Conservation (phyloP, 306 rosid species). For the Vicia sativa region DNA sequence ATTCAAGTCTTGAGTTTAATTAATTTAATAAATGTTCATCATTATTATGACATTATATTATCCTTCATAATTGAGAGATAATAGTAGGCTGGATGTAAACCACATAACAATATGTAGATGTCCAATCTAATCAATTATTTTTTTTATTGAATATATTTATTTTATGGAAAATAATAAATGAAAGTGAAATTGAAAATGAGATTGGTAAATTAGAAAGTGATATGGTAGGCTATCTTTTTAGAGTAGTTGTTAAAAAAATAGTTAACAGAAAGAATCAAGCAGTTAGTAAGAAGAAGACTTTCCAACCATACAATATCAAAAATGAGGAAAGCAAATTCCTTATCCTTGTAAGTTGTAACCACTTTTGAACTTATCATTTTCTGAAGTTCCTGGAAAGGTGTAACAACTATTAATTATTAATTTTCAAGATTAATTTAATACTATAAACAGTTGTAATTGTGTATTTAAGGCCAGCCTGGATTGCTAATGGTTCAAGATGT, state of each 20-base stretch:
- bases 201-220: slow-evolving; percentile 36
- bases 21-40: slow-evolving; percentile 38
- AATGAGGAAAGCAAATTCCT: slow-evolving; percentile 47
- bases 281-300: slow-evolving; percentile 78
- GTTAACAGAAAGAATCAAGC: slow-evolving; percentile 45
- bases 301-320: slow-evolving; percentile 82
- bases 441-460: background rate
- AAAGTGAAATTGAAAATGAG: slow-evolving; percentile 2
- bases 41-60: slow-evolving; percentile 67
- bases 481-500: slow-evolving; percentile 6
- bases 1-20: slow-evolving; percentile 23
- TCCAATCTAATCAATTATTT: slow-evolving; percentile 27
- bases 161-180: background rate
- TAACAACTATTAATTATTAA: slow-evolving; percentile 34
- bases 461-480: slow-evolving; percentile 41
- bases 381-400: slow-evolving; percentile 10
- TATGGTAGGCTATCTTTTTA: slow-evolving; percentile 51
- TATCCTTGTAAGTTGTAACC: slow-evolving; percentile 37
- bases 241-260: slow-evolving; percentile 48
- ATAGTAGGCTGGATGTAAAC: slow-evolving; percentile 32
- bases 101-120: slow-evolving; percentile 19
- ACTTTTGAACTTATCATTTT: slow-evolving; percentile 34
- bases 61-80: slow-evolving; percentile 29
- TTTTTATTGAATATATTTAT: background rate
- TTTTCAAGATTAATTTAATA: slow-evolving; percentile 13